Evolutionary conservation across 805 yeast species (phyloP).

Genomic region (Kockiozyma suomiensis): DNA sequence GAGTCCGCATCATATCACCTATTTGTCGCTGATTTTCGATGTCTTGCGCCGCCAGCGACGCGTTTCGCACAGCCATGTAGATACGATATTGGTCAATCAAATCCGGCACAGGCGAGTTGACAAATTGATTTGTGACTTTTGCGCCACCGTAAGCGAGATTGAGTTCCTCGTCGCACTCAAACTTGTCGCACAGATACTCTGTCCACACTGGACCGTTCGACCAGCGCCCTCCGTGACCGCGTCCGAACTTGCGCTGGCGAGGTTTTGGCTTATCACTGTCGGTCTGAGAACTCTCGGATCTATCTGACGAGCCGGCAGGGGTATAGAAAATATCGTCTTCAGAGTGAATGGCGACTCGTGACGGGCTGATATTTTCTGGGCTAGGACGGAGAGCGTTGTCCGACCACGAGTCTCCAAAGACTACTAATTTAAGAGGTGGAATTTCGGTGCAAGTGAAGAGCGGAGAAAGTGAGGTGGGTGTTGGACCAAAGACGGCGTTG

Average conservation of each 20-base stretch:
- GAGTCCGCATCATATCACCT: not conserved
- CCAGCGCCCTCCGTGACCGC: constrained; percentile 31
- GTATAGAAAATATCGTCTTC: constrained; percentile 3
- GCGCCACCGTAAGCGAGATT: constrained; percentile 33
- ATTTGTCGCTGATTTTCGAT: not conserved
- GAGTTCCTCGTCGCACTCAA: constrained; percentile 15
- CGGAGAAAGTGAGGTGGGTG: not conserved
- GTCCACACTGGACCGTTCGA: constrained; percentile 32
- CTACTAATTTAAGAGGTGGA: constrained; percentile 12
- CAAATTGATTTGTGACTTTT: constrained; percentile 25
- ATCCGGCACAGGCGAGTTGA: constrained; percentile 30
- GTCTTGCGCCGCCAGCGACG: not conserved
- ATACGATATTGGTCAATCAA: constrained; percentile 8
- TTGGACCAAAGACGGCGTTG: not conserved
- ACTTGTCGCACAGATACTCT: constrained; percentile 22
- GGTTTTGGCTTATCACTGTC: not conserved
- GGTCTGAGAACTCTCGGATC: not conserved
- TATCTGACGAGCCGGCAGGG: not conserved
- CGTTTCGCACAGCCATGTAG: constrained; percentile 9
- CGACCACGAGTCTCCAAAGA: constrained; percentile 34
- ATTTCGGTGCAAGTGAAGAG: not conserved
- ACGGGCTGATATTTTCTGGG: not conserved
- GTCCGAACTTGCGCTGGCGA: constrained; percentile 23
- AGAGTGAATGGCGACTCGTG: not conserved
- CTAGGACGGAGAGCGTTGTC: constrained; percentile 27